Evolutionary conservation across 306 rosid genomes (phyloP).

Genomic region (Castanea sativa): DNA sequence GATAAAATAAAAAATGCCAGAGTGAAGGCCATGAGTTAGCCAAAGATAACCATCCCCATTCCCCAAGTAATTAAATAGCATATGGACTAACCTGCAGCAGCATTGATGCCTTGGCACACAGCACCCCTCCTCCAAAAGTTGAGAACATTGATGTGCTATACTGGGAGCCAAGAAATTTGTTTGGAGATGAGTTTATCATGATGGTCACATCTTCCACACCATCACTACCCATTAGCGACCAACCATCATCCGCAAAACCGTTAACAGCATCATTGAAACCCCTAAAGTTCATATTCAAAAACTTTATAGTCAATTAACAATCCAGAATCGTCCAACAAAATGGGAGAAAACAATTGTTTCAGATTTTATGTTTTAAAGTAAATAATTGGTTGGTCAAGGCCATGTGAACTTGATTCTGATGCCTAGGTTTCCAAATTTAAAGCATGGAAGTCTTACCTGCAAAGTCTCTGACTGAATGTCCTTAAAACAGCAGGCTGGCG

Average conservation of each 20-base stretch:
- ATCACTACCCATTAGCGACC: conserved; percentile 81
- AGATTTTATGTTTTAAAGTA: not conserved
- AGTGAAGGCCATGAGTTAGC: not conserved
- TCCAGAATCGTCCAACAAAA: not conserved
- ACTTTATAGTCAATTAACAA: not conserved
- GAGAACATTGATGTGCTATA: conserved; percentile 60
- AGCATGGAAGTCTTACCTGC: conserved; percentile 46
- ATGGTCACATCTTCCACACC: conserved; percentile 93
- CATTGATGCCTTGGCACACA: conserved; percentile 99
- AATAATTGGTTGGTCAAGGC: not conserved
- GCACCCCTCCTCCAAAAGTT: conserved; percentile 79
- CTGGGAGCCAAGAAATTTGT: conserved; percentile 65
- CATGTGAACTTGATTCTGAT: not conserved
- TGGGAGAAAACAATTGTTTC: not conserved
- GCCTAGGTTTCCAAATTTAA: not conserved
- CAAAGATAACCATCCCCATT: not conserved
- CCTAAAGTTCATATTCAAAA: conserved; percentile 34
- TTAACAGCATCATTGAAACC: conserved; percentile 97
- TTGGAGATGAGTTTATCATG: conserved; percentile 68
- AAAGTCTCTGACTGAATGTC: conserved; percentile 87
- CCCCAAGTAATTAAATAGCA: not conserved
- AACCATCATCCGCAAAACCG: conserved; percentile 90
- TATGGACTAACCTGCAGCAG: conserved; percentile 67
- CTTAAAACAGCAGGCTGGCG: conserved; percentile 97
- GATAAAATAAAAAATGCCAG: not conserved